Conservation (phyloP, 257 asterid species). For the Knoxia roxburghii region DNA sequence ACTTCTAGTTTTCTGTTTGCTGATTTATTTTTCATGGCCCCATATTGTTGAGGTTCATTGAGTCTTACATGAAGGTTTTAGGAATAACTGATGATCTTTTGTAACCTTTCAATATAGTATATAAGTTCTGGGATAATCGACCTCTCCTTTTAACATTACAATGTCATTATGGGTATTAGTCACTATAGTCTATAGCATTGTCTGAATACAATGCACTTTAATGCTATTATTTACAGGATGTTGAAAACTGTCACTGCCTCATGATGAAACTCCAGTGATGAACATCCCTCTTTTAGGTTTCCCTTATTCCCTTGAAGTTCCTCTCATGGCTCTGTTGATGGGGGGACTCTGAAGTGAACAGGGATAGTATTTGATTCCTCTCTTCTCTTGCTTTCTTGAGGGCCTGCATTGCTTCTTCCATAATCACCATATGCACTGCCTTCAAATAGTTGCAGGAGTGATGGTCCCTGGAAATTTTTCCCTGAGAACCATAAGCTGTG, state of each 20-base stretch:
- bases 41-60: neutral
- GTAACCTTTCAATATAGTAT: neutral
- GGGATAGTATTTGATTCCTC: constrained; percentile 67
- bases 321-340: constrained; percentile 62
- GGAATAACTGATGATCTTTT: neutral
- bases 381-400: constrained; percentile 40
- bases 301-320: constrained; percentile 29
- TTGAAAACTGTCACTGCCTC: constrained; percentile 8
- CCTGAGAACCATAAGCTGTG: constrained; percentile 75
- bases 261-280: constrained; percentile 10
- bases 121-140: too few relatives aligned
- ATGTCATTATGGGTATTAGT: neutral
- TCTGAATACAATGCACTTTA: neutral
- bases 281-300: constrained; percentile 27
- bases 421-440: constrained; percentile 54
- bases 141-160: neutral
- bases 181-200: neutral
- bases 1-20: neutral
- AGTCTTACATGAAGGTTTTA: neutral
- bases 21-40: neutral
- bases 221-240: constrained; percentile 28
- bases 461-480: constrained; percentile 77
- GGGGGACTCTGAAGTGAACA: constrained; percentile 59
- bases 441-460: constrained; percentile 78
- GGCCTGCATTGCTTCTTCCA: constrained; percentile 36